phyloP scores from a whole-genome alignment of 2,329 filamentous ascomycete genomes.

The Calonectria pseudoturangicola region DNA sequence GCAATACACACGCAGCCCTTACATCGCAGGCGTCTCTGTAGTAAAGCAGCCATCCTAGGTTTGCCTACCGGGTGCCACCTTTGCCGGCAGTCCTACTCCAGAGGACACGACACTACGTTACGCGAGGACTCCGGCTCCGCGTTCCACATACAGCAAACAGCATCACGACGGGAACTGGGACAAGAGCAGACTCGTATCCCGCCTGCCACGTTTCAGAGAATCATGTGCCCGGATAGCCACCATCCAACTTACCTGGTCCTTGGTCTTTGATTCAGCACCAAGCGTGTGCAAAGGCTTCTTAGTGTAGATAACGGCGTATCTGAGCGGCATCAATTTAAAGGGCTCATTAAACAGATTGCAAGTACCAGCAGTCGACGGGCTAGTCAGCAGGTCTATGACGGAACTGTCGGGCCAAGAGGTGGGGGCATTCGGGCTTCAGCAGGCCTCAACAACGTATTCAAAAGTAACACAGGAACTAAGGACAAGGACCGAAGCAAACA shows the following conservation, averaged over 20 bases:
- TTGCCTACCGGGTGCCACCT: slow-evolving; percentile 35
- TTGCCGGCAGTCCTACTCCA: slow-evolving; percentile 30
- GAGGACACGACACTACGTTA: slow-evolving; percentile 52
- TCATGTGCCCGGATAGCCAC: no score
- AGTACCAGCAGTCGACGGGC: slow-evolving; percentile 15
- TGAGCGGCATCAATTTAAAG: no score
- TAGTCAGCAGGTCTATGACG: slow-evolving; percentile 58
- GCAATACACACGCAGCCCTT: slow-evolving; percentile 62
- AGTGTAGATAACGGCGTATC: no score
- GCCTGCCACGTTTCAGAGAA: no score
- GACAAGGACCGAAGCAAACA: not conserved
- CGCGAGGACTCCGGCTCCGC: slow-evolving; percentile 57
- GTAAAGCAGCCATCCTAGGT: slow-evolving; percentile 37
- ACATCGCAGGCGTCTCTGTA: slow-evolving; percentile 56
- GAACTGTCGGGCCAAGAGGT: slow-evolving; percentile 60
- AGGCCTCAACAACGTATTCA: not conserved
- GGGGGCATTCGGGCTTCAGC: slow-evolving; percentile 44
- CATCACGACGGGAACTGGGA: no score
- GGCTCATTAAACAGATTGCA: no score
- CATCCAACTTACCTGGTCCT: no score
- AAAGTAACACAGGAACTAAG: not conserved
- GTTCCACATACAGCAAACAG: slow-evolving; percentile 57
- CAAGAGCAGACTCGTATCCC: no score
- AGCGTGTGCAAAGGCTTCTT: no score
- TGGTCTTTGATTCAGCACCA: not conserved